phyloP scores from a whole-genome alignment of 345 rosid genomes.

The Camelina laxa region DNA sequence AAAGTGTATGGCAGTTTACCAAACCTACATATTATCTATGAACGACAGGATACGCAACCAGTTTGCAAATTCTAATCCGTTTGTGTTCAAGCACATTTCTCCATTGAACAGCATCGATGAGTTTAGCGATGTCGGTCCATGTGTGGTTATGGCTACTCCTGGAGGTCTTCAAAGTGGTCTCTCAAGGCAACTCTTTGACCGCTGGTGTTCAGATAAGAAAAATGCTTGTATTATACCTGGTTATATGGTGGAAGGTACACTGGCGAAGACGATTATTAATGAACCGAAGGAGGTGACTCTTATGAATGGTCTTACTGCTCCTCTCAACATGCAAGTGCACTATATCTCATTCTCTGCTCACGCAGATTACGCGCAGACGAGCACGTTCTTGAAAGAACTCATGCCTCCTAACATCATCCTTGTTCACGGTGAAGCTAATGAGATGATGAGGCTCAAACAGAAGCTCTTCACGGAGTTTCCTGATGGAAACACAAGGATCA shows the following conservation, averaged over 20 bases:
- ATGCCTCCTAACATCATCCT: constrained; percentile 95
- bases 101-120: constrained; percentile 83
- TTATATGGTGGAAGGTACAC: constrained; percentile 83
- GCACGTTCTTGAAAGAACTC: constrained; percentile 86
- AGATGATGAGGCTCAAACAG: constrained; percentile 94
- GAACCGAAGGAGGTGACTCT: constrained; percentile 95
- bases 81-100: constrained; percentile 88
- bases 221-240: constrained; percentile 89
- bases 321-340: constrained; percentile 90
- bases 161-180: constrained; percentile 91
- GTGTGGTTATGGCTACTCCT: constrained; percentile 96
- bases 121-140: constrained; percentile 86
- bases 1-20: constrained; percentile 95
- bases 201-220: constrained; percentile 92
- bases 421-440: constrained; percentile 91
- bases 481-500: constrained; percentile 77
- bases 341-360: constrained; percentile 95
- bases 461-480: constrained; percentile 78
- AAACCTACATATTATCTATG: constrained; percentile 95
- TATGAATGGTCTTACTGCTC: constrained; percentile 89
- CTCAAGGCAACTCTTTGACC: constrained; percentile 89
- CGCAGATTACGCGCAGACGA: constrained; percentile 95
- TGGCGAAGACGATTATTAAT: constrained; percentile 80
- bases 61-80: constrained; percentile 90
- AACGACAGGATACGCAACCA: constrained; percentile 90